Base-by-base conservation (phyloP, 2,329 filamentous ascomycete species). In the Fusarium proliferatum region DNA sequence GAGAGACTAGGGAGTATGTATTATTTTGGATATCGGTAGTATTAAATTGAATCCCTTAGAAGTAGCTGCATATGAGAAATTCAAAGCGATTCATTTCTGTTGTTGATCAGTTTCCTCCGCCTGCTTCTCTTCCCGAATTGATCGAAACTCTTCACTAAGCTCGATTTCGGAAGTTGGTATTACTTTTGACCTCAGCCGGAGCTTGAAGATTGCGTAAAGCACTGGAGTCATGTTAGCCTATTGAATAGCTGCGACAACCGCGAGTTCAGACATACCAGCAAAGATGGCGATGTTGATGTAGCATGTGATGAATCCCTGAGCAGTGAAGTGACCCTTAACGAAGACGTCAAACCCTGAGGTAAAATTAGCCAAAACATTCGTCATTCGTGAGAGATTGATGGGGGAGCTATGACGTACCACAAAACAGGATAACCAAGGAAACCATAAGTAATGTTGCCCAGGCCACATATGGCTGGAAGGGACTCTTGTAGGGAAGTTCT, bases 221-320 rank as follows among this genome's bases (percentile, higher is more conserved):
- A 49, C 56, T 58, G 1, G 1, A 13, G 2, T 6, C 4, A 8
- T 6, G 23, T 59, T n/a, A 59, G 56, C 19, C 3, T 4, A 10
- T 28, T 6, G 1, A 0, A 1, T 9, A 10, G 13, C 3, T 21
- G 4, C 0, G 0, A 15, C 2, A 13, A 4, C 4, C 1, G 19
- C 3, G 2, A 2, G 15, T 11, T 30, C 3, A 36, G 5, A 28
- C 33, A 6, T 38, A 58, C 56, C 19, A 21, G 56, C 56, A 51
- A 59, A 59, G 10, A 59, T 59, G 5, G 33, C 56, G 4, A 59
- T 59, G 42, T 59, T 51, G 23, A 59, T 59, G 19, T 49, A 59
- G 2, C 42, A 59, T 10, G 56, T 59, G 26, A 59, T 59, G 13
- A 59, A 59, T 10, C 56, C 42, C 5, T 59, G 41, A 11, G 56